Evolutionary conservation across 2,329 filamentous ascomycete genomes (phyloP).

Genomic region (Fusarium fracticaudum): DNA sequence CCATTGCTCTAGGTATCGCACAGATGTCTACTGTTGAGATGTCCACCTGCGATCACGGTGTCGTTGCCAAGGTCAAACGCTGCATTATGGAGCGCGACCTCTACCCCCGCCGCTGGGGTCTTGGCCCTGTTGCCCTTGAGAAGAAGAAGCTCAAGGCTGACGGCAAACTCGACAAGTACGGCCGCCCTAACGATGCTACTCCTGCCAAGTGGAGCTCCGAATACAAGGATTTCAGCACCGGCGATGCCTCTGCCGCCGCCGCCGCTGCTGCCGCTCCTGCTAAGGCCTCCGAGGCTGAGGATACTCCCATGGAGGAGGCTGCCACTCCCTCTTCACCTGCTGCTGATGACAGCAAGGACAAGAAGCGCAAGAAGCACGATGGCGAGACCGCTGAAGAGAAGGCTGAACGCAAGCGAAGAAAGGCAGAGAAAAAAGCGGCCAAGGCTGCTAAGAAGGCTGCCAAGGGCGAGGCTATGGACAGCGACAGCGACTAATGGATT

Average conservation of each 20-base stretch:
- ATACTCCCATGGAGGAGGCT: conserved; percentile 49
- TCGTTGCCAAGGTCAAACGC: conserved; percentile 98
- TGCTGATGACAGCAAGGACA: conserved; percentile 67
- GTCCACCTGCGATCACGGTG: conserved; percentile 95
- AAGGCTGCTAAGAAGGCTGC: conserved; percentile 65
- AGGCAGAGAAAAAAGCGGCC: conserved; percentile 68
- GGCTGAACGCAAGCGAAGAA: conserved; percentile 67
- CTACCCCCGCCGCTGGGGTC: conserved; percentile 95
- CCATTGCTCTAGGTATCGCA: conserved; percentile 93
- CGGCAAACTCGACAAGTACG: conserved; percentile 98
- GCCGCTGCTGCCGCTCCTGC: conserved; percentile 55
- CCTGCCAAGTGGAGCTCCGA: conserved; percentile 91
- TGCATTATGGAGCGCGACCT: conserved; percentile 99
- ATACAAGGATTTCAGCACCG: conserved; percentile 88
- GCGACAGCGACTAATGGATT: conserved; percentile 59
- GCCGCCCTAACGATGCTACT: conserved; percentile 89
- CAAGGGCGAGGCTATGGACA: conserved; percentile 61
- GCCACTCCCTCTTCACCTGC: conserved; percentile 50
- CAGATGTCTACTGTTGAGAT: conserved; percentile 99
- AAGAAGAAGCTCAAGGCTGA: conserved; percentile 99
- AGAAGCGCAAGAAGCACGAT: conserved; percentile 83
- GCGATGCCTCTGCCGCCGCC: conserved; percentile 56
- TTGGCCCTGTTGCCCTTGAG: conserved; percentile 90
- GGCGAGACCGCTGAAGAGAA: conserved; percentile 78
- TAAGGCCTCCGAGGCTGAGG: conserved; percentile 50